These are phyloP conservation scores for Linnemannia hyalina DNA, from an alignment of 192 early-diverging fungal genomes.

Conservation along the genomic window DNA sequence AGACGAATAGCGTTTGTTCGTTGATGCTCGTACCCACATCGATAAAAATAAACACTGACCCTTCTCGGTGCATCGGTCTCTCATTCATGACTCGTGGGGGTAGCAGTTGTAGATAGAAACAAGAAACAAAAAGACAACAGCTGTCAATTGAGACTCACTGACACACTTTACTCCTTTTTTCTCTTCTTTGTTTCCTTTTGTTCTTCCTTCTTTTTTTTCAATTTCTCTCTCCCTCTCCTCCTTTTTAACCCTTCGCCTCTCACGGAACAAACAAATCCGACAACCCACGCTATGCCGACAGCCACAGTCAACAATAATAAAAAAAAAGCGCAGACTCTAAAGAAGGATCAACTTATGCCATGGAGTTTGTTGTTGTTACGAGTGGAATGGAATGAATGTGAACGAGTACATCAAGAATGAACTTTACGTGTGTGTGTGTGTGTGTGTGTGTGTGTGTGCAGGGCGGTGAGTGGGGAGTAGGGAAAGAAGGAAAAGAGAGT, in stretches of 20 bases:
- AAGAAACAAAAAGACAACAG: not conserved
- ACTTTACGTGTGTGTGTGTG: no score
- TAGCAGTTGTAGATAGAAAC: not conserved
- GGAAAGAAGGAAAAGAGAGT: no score
- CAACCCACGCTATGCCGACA: no score
- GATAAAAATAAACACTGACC: slow-evolving; percentile 4
- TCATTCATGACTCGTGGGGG: slow-evolving; percentile 10
- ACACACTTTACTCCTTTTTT: not conserved
- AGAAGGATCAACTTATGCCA: no score
- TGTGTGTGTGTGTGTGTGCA: no score
- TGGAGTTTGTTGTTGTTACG: no score
- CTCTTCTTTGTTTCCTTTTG: not conserved
- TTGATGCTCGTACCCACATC: not conserved
- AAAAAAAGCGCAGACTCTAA: no score
- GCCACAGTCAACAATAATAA: no score
- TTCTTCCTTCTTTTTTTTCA: not conserved
- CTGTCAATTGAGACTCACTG: not conserved
- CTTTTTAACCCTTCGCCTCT: not conserved
- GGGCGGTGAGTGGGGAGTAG: no score
- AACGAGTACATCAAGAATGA: no score
- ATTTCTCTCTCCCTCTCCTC: not conserved
- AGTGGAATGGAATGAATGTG: no score
- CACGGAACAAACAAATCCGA: not conserved
- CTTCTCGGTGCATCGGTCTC: not conserved
- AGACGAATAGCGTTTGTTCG: not conserved